Evolutionary conservation across 257 asterid genomes (phyloP), one percentile per base, ranked within the genome.

Genomic region (Nicotiana attenuata): DNA sequence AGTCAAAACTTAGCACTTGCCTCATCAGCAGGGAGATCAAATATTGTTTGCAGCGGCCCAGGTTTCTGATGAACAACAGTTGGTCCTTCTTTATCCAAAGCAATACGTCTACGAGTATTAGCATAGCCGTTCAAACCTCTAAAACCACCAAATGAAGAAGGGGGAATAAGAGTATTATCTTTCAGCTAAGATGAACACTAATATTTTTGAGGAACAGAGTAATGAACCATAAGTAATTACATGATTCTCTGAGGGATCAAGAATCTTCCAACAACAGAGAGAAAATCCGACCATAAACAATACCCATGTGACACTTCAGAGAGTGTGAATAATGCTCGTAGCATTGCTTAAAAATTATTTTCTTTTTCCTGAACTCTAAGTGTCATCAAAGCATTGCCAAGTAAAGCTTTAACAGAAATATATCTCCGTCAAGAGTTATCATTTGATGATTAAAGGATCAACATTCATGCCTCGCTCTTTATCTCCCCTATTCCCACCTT

Each of bases 11-110:
- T 64, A 65, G 65, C 28, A 65, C 75, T 87, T 88, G 88, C 98
- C 97, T 96, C 99, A 82, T 91, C 97, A n/a, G 92, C 92, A 71
- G 89, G 91, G 87, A 96, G 95, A 89, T 88, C 84, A 88, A 96
- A 94, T 85, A 92, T 88, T 53, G 97, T 90, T 82, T 94, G 99
- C 67, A 96, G 90, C n/a, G 97, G 97, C 61, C 98, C 98, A 31
- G 92, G 92, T 86, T 91, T 93, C 87, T 90, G 97, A 85, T 86
- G 92, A 86, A 90, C 91, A 84, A 89, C 85, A 38, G 90, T 86
- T 61, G 92, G 91, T 78, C 93, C 97, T 84, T 86, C 92, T 82
- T 86, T 88, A 78, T 86, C 91, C 83, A 83, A 82, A 76, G 86
- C 31, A 61, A 65, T 45, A 85, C 89, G 84, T 85, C 90, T 87